Evolutionary conservation across 2,329 filamentous ascomycete species (phyloP).

Genomic region (Aspergillus versicolor): DNA sequence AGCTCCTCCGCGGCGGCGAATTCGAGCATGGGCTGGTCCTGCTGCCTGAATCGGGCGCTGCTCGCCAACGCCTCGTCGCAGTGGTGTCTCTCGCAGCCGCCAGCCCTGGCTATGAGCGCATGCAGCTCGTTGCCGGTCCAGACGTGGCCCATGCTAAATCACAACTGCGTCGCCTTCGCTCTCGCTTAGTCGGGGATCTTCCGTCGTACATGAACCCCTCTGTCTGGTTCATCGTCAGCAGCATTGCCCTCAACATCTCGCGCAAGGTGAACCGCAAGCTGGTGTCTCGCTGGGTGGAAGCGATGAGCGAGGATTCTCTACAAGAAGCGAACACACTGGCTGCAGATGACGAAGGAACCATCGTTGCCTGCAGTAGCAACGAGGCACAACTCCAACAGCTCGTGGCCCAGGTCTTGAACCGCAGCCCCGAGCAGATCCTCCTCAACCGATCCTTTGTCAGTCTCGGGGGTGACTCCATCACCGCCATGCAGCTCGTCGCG

Average conservation of each 20-base stretch:
- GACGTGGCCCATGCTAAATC: not conserved
- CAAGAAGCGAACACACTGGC: not conserved
- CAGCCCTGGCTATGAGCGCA: no score
- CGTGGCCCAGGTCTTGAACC: not conserved
- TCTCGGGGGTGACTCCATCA: not conserved
- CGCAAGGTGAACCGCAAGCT: not conserved
- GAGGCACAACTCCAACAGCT: not conserved
- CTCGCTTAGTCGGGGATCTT: not conserved
- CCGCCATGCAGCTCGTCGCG: not conserved
- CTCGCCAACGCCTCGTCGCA: no score
- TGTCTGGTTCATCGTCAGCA: not conserved
- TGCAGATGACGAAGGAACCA: not conserved
- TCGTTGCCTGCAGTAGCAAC: no score
- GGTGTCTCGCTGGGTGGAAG: not conserved
- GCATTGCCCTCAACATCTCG: not conserved
- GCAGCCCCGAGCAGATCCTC: not conserved
- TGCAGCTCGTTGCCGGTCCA: no score
- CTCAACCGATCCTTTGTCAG: not conserved
- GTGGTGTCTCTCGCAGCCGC: no score
- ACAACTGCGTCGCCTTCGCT: no score
- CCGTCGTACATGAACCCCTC: not conserved
- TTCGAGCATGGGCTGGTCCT: not conserved
- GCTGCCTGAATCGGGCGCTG: no score
- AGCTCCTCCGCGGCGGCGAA: not conserved
- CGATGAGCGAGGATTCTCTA: not conserved